Evolutionary conservation across 2,329 filamentous ascomycete species (phyloP).

Genomic region (Exophiala xenobiotica): DNA sequence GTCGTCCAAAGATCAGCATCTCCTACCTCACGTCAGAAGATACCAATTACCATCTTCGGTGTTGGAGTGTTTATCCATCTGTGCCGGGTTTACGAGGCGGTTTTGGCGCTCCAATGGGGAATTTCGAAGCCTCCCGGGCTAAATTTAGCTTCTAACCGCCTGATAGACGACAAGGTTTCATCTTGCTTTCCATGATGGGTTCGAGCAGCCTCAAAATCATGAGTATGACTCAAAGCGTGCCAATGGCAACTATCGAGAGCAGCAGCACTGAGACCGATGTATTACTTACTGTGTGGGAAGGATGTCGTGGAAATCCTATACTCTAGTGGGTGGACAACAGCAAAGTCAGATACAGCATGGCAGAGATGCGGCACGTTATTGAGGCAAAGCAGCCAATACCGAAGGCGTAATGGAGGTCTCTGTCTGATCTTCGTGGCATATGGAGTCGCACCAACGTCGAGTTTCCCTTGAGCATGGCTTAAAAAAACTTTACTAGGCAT

Average conservation of each 20-base stretch:
- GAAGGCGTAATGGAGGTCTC: background rate
- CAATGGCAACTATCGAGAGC: no score
- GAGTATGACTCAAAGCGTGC: no score
- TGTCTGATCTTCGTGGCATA: constrained; percentile 13
- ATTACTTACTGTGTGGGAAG: no score
- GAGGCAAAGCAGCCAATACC: constrained; percentile 5
- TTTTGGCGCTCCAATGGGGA: background rate
- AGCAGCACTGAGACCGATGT: no score
- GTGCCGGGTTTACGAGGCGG: background rate
- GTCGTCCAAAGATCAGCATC: no score
- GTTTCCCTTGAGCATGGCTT: constrained; percentile 1
- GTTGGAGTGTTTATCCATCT: no score
- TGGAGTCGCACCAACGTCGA: constrained; percentile 8
- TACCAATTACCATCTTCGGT: no score
- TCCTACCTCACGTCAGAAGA: no score
- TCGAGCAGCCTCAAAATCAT: background rate
- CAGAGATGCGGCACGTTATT: background rate
- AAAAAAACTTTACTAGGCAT: constrained; percentile 9
- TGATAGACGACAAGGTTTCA: background rate
- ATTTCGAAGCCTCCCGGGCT: background rate
- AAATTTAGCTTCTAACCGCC: background rate
- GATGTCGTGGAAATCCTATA: no score
- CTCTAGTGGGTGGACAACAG: no score
- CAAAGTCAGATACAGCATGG: no score
- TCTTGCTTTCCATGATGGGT: background rate